Percentiles rank a stretch among this genome's conserved stretches.
These are phyloP conservation scores for Linum usitatissimum DNA, from an alignment of 345 rosid genomes.

Conservation along the genomic window DNA sequence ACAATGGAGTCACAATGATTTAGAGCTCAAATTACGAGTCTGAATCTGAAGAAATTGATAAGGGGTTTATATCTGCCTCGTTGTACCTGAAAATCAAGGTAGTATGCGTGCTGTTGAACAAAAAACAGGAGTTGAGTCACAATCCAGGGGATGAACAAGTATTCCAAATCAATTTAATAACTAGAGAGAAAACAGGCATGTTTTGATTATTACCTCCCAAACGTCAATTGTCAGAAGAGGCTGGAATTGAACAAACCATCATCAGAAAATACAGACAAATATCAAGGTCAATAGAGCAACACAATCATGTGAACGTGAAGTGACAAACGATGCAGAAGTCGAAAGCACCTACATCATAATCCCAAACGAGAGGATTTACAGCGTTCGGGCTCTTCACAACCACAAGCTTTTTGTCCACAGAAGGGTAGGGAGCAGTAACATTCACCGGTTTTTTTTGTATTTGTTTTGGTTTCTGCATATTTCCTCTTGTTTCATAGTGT, in stretches of 20 bases:
- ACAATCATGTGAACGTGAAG: neutral
- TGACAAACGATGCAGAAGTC: conserved; percentile 1
- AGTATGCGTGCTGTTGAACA: conserved; percentile 75
- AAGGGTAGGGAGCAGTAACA: too few relatives aligned
- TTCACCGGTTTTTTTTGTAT: too few relatives aligned
- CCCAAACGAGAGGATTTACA: conserved; percentile 92
- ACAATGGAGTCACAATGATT: conserved; percentile 2
- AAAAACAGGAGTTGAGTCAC: conserved; percentile 7
- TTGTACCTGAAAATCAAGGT: conserved; percentile 81
- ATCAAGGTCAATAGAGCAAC: conserved; percentile 5
- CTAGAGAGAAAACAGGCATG: neutral
- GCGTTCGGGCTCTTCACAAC: conserved; percentile 84
- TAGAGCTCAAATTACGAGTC: neutral
- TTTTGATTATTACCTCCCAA: conserved; percentile 65
- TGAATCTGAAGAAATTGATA: neutral
- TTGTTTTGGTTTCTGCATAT: too few relatives aligned
- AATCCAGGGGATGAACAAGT: conserved; percentile 11
- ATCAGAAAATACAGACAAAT: conserved; percentile 8
- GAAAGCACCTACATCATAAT: conserved; percentile 51
- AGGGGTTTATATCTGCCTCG: conserved; percentile 6
- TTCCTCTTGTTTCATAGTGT: too few relatives aligned
- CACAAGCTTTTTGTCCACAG: conserved; percentile 54
- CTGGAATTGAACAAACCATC: conserved; percentile 44
- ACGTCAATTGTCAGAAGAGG: conserved; percentile 87
- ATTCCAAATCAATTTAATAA: neutral